Conservation (phyloP, 106 monocot genomes). For the Acorus gramineus region DNA sequence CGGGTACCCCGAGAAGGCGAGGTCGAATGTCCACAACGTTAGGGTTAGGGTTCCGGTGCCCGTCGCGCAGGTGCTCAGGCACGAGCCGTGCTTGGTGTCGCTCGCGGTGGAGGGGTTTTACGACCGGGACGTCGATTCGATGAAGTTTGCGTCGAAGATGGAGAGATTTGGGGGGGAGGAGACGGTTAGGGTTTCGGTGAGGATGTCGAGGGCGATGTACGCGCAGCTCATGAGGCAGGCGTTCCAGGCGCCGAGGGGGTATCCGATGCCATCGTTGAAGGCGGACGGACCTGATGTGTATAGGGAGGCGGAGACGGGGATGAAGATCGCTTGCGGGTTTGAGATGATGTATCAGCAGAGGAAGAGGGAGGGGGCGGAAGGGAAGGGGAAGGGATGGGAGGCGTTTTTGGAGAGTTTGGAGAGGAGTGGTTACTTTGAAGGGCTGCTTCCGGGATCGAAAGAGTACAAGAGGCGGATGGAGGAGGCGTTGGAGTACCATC, state of each 20-base stretch:
- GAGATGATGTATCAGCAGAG: constrained; percentile 99
- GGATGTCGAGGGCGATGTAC: constrained; percentile 93
- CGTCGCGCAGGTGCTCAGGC: constrained; percentile 77
- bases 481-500: constrained; percentile 51
- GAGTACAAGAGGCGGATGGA: constrained; percentile 69
- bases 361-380: constrained; percentile 45
- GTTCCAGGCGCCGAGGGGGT: constrained; percentile 66
- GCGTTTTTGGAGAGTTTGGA: constrained; percentile 65
- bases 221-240: constrained; percentile 85
- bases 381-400: constrained; percentile 59
- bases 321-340: constrained; percentile 97
- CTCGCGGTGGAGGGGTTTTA: constrained; percentile 86
- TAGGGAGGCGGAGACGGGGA: constrained; percentile 73
- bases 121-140: constrained; percentile 76
- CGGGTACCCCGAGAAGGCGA: constrained; percentile 54
- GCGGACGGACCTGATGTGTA: constrained; percentile 40
- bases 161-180: constrained; percentile 62
- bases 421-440: constrained; percentile 62
- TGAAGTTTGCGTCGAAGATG: constrained; percentile 84
- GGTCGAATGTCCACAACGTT: constrained; percentile 47
- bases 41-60: constrained; percentile 59
- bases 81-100: constrained; percentile 73
- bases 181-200: constrained; percentile 44
- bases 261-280: constrained; percentile 56
- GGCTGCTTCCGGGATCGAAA: constrained; percentile 74